Base-by-base conservation (phyloP, 1,284 basidiomycete genomes). In the Sparassis latifolia region DNA sequence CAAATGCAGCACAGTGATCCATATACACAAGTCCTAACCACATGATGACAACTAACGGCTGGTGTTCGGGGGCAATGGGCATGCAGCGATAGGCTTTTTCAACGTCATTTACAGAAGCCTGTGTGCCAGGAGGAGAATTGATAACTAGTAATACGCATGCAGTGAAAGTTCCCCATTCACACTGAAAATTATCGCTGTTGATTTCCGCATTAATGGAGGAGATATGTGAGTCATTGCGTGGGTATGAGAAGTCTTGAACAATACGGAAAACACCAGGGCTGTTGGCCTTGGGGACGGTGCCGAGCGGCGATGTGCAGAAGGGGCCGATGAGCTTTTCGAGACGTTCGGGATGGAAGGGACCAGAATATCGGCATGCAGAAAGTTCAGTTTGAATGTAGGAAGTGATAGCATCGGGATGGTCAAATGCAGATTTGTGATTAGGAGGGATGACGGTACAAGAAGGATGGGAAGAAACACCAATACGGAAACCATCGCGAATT, bases 221-320 rank as follows among this genome's bases (percentile, higher is more conserved):
- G 9, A 53, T 40, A 2, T 12, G 10, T 3, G 58, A 58, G 41
- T 66, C 41, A 47, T 65, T 56, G 1, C 61, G 52, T 0, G 69
- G 69, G 50, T 54, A 72, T 0, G 69, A 74, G 30, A 73, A 47
- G 43, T 73, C 69, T 49, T 73, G 68, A 2, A 73, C 59, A 2
- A 72, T 40, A 2, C 64, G 59, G 9, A 68, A 60, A 2, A 52
- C 52, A 40, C 48, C 42, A 12, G 35, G 35, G 12, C 53, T 54
- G 53, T 57, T 48, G 1, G 68, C 60, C 48, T 73, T 72, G 7
- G 68, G 66, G 0, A 72, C 67, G 2, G 69, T 54, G 3, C 69
- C 68, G 0, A 74, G 52, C 0, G 69, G 72, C 0, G 68, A 68
- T 0, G 69, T 66, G 6, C 57, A 55, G 45, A 73, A 74, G 0